These are phyloP conservation scores for Nelumbo lutea DNA, from an alignment of 164 flowering plant genomes.

Conservation along the genomic window DNA sequence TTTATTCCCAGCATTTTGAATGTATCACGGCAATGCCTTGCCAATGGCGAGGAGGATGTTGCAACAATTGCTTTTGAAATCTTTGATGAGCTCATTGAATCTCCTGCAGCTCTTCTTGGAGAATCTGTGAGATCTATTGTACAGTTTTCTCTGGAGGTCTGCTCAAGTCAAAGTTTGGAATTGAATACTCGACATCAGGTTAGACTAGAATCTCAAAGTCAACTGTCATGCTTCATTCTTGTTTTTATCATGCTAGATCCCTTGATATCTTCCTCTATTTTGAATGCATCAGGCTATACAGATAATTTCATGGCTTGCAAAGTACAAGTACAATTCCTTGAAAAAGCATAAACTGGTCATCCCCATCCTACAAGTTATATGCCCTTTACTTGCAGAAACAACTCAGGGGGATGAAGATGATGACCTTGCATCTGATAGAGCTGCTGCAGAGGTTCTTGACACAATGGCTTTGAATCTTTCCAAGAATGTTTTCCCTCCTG, in stretches of 20 bases:
- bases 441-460: slow-evolving; percentile 97
- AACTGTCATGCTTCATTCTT: background rate
- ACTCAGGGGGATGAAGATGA: slow-evolving; percentile 64
- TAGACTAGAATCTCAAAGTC: slow-evolving; percentile 1
- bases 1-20: slow-evolving; percentile 90
- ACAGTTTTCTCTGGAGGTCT: slow-evolving; percentile 96
- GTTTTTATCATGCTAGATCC: background rate
- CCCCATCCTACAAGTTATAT: slow-evolving; percentile 89
- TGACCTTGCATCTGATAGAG: slow-evolving; percentile 90
- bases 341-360: slow-evolving; percentile 82
- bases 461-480: slow-evolving; percentile 83
- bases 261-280: slow-evolving; percentile 10
- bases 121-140: slow-evolving; percentile 88
- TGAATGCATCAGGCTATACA: slow-evolving; percentile 76
- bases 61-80: slow-evolving; percentile 93
- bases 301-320: slow-evolving; percentile 94
- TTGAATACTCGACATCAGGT: slow-evolving; percentile 92
- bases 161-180: slow-evolving; percentile 78
- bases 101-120: slow-evolving; percentile 97
- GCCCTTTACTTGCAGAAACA: slow-evolving; percentile 89
- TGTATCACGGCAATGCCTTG: slow-evolving; percentile 83
- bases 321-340: slow-evolving; percentile 75
- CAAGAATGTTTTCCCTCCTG: slow-evolving; percentile 76
- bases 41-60: slow-evolving; percentile 90
- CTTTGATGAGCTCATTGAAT: slow-evolving; percentile 95